Base-by-base conservation (phyloP, 495 filamentous ascomycete genomes). In the Lentithecium fluviatile region DNA sequence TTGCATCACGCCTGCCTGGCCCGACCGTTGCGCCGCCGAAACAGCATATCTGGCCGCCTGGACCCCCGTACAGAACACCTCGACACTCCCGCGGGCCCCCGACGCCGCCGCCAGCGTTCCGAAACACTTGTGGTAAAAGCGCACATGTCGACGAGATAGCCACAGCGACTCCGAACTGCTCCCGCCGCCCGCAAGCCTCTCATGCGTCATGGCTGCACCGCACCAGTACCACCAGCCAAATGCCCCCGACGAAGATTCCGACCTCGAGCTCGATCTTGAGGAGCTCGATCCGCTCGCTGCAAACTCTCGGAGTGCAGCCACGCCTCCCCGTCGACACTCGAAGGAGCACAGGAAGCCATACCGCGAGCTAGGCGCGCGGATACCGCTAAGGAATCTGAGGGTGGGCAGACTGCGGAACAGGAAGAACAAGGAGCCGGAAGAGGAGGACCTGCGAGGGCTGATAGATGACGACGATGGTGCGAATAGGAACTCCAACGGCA, bases 261-360 rank as follows among this genome's bases (percentile, higher is more conserved):
- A 76, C 66, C 56, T 65, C 40, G 73, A 75, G 40, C 67, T 70
- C 45, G 73, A 75, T 55, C 62, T 73, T 55, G 74, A 76, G 38
- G 75, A 76, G 54, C 71, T 76, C 29, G 75, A 76, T 46, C 75
- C 75, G 17, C 32, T 68, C 8, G 54, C 69, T 1, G 47, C 61
- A 20, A 50, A 49, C 34, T 67, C 60, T 13, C 32, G 34, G 10
- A n/a, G 56, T 19, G 42, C 57, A 17, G 13, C 58, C n/a, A 48
- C 61, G 10, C 64, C 56, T 6, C 50, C 65, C 12, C 56, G 57
- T 21, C 58, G 62, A 0, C 53, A 38, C 5, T 63, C 63, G 6
- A 58, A 65, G 43, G 54, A 62, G 17, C 25, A 67, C n/a, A 32
- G 59, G 36, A 48, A 56, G 29, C 58, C 52, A 15, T 56, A 47